Evolutionary conservation across 495 filamentous ascomycete genomes (phyloP).

Genomic region (Lepidopterella palustris): DNA sequence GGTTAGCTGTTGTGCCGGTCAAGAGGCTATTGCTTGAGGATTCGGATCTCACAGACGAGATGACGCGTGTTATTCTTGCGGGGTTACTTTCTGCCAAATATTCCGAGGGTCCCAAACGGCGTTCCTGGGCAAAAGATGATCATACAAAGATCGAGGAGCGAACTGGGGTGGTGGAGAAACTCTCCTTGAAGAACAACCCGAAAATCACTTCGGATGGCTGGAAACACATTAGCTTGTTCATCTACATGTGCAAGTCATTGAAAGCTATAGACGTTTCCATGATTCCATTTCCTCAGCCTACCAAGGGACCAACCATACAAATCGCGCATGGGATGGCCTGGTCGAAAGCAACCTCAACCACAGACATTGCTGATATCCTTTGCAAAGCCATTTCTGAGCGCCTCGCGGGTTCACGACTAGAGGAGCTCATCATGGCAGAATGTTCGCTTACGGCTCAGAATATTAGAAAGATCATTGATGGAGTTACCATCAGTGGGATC

Average conservation of each 20-base stretch:
- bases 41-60: constrained; percentile 79
- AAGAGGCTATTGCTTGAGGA: constrained; percentile 78
- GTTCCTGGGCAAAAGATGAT: constrained; percentile 34
- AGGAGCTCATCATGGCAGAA: constrained; percentile 77
- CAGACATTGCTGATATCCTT: constrained; percentile 55
- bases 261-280: constrained; percentile 81
- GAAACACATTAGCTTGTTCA: constrained; percentile 83
- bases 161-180: constrained; percentile 71
- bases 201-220: constrained; percentile 83
- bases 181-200: constrained; percentile 82
- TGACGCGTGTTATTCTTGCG: constrained; percentile 76
- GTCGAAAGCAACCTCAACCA: neutral
- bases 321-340: constrained; percentile 8
- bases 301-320: constrained; percentile 24
- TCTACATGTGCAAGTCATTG: constrained; percentile 80
- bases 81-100: constrained; percentile 75
- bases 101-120: constrained; percentile 16
- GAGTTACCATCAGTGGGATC: constrained; percentile 64
- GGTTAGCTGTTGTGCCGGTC: constrained; percentile 87
- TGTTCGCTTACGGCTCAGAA: constrained; percentile 64
- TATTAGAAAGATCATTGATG: constrained; percentile 68
- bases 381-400: constrained; percentile 69
- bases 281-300: constrained; percentile 64
- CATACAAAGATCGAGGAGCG: constrained; percentile 44
- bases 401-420: constrained; percentile 65